Evolutionary conservation across 1,284 basidiomycete genomes (phyloP), one percentile per base, ranked within the genome.

Genomic region (Ustilago hordei): DNA sequence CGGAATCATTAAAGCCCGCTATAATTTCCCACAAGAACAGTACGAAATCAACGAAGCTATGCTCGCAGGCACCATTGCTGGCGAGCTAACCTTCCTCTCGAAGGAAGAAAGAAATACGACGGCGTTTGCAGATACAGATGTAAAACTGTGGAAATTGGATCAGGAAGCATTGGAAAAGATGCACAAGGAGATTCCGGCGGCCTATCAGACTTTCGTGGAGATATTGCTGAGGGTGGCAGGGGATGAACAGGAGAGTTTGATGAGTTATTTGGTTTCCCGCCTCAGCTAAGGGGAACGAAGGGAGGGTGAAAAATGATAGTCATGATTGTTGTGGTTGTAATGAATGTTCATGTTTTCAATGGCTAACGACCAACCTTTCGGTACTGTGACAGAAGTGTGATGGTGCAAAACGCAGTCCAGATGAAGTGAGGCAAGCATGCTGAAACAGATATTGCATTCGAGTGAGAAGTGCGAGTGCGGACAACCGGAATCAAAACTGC

Each of bases 11-110:
- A 84, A 84, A 38, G 84, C 84, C 13, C 64, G 80, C 1, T 86
- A 86, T 63, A 75, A 82, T 43, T 86, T 85, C 41, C 71, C 78
- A 3, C 81, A 85, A 56, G 81, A 84, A 60, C 75, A 83, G 59
- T 85, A 81, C 64, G 83, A 83, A 61, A 79, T 86, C 64, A 81
- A 83, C 64, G 84, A 86, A 55, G 81, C 81, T 32, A 85, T 86
- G 84, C 72, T 86, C 1, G 84, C 84, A 0, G 84, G 84, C 5
- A 86, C 84, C 6, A 81, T 86, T 34, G 84, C 84, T 4, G 84
- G 84, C 13, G 84, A 86, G 54, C 64, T 83, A 9, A 79, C 82
- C 4, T 85, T 83, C 68, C 61, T 86, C 9, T 75, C 81, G 4
- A 67, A 69, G 23, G 70, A 81, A 55, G 58, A 70, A 23, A 61